Evolutionary conservation across 106 monocot genomes (phyloP).

Genomic region (Allium fistulosum): DNA sequence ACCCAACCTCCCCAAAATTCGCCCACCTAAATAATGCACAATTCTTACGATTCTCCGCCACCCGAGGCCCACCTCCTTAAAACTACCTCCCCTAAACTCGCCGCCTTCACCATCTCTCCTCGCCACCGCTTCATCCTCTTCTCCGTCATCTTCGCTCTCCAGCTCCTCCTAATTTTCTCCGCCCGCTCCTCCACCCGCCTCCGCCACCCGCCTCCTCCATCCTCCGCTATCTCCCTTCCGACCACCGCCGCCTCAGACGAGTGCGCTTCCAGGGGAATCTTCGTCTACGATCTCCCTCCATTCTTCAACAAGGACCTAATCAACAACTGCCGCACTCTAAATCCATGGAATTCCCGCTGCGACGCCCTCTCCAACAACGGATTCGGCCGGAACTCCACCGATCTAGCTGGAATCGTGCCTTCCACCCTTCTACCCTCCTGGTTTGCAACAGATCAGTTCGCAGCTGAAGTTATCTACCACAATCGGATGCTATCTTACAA

Average conservation of each 20-base stretch:
- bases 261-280: constrained; percentile 40
- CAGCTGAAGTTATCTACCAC: constrained; percentile 72
- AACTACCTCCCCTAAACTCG: constrained; percentile 8
- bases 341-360: constrained; percentile 51
- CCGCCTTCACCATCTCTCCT: constrained; percentile 10
- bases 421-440: constrained; percentile 34
- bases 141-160: constrained; percentile 22
- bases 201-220: constrained; percentile 9
- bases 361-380: constrained; percentile 55
- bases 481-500: constrained; percentile 52
- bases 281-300: constrained; percentile 79
- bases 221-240: neutral
- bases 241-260: neutral
- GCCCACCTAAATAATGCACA: neutral
- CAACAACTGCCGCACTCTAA: constrained; percentile 26
- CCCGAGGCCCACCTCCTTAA: constrained; percentile 17
- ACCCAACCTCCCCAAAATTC: neutral
- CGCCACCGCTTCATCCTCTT: constrained; percentile 10
- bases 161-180: constrained; percentile 16
- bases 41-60: constrained; percentile 9
- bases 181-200: constrained; percentile 14
- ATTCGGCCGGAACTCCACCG: constrained; percentile 30
- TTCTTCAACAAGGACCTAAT: constrained; percentile 60
- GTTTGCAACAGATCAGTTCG: constrained; percentile 88
- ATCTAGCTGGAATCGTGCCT: constrained; percentile 52